These are phyloP conservation scores for Penicillium parvum DNA, from an alignment of 495 filamentous ascomycete genomes.

Conservation along the genomic window DNA sequence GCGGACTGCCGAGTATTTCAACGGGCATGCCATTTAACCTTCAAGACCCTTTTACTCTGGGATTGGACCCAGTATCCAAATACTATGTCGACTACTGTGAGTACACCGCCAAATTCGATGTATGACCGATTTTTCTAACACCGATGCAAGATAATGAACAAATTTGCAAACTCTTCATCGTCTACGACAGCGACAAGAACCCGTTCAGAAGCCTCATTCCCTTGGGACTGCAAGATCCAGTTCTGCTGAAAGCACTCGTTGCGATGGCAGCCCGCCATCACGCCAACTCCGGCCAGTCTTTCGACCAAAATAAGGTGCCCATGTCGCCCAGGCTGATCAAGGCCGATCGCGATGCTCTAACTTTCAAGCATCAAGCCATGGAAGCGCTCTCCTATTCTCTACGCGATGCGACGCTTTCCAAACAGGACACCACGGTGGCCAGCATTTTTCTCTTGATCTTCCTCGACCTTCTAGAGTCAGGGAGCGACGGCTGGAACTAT, in stretches of 20 bases:
- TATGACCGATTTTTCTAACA: too few relatives aligned
- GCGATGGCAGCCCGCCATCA: slow-evolving; percentile 54
- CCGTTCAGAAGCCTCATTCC: slow-evolving; percentile 51
- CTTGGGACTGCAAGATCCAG: slow-evolving; percentile 42
- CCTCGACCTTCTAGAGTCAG: slow-evolving; percentile 53
- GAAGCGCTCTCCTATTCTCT: slow-evolving; percentile 35
- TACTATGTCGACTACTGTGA: slow-evolving; percentile 51
- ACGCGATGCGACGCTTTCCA: slow-evolving; percentile 14
- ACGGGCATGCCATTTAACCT: slow-evolving; percentile 11
- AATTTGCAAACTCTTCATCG: slow-evolving; percentile 52
- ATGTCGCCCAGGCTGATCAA: slow-evolving; percentile 12
- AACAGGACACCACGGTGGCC: slow-evolving; percentile 38
- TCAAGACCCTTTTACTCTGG: slow-evolving; percentile 35
- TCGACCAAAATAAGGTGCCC: slow-evolving; percentile 13
- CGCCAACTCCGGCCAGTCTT: slow-evolving; percentile 32
- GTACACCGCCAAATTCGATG: slow-evolving; percentile 2
- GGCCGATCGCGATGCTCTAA: slow-evolving; percentile 42
- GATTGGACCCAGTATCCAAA: slow-evolving; percentile 31
- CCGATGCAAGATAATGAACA: slow-evolving; percentile 41
- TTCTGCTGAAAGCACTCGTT: slow-evolving; percentile 47
- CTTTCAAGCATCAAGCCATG: slow-evolving; percentile 49
- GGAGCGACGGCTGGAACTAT: slow-evolving; percentile 49
- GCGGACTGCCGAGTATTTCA: background rate
- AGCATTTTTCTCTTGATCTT: slow-evolving; percentile 55
- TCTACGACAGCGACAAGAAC: slow-evolving; percentile 50